phyloP scores from a whole-genome alignment of 345 rosid species.

The Pseudoturritis turrita region DNA sequence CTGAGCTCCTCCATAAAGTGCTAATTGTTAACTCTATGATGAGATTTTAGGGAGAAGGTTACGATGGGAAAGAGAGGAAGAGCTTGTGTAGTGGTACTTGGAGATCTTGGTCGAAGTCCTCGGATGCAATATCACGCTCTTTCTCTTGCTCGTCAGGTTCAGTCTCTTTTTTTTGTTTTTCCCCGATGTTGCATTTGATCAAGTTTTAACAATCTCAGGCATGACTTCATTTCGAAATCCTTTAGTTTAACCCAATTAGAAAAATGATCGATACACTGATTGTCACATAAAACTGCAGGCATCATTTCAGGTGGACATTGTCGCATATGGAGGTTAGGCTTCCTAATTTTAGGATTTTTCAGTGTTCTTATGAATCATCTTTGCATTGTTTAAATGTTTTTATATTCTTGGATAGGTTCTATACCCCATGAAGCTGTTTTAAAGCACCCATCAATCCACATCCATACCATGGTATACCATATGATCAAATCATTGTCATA shows the following conservation, averaged over 20 bases:
- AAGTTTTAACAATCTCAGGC: not conserved
- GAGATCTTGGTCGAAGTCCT: conserved; percentile 97
- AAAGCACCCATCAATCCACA: conserved; percentile 67
- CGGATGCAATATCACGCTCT: conserved; percentile 98
- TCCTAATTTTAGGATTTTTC: not conserved
- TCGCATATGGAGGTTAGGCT: conserved; percentile 85
- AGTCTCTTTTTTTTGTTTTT: not conserved
- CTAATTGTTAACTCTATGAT: not conserved
- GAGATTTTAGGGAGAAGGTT: not conserved
- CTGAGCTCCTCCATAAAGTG: conserved; percentile 6
- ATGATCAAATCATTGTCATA: not conserved
- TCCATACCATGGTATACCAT: conserved; percentile 67
- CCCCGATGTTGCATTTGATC: not conserved
- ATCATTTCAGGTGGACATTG: conserved; percentile 72
- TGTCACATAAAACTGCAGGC: conserved; percentile 51
- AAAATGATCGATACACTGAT: not conserved
- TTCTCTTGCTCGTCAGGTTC: conserved; percentile 89
- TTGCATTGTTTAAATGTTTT: not conserved
- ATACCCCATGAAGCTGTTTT: conserved; percentile 68
- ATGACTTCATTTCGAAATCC: not conserved
- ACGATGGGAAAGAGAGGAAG: conserved; percentile 61
- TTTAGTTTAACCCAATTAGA: not conserved
- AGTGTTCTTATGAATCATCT: not conserved
- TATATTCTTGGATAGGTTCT: conserved; percentile 50
- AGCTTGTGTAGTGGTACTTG: conserved; percentile 90